Evolutionary conservation across 2,329 filamentous ascomycete species (phyloP).

Genomic region (Cytospora piceae): DNA sequence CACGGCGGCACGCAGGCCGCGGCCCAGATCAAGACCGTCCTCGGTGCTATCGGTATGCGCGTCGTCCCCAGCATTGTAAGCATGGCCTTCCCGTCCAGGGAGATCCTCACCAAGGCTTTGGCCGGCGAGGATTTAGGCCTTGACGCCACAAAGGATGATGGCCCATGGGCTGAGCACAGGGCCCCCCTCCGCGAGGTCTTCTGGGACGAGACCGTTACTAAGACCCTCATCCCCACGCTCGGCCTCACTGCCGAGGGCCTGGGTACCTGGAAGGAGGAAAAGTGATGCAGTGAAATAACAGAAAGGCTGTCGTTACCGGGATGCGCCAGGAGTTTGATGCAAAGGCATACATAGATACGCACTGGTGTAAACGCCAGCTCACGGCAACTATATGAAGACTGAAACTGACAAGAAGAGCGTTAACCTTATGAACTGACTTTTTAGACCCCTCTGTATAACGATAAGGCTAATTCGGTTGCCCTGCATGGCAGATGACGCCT

Average conservation of each 20-base stretch:
- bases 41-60: constrained; percentile 23
- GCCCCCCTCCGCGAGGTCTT: background rate
- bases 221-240: background rate
- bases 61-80: background rate
- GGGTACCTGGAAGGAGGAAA: background rate
- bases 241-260: background rate
- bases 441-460: too few relatives aligned
- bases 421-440: too few relatives aligned
- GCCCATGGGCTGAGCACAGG: background rate
- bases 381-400: too few relatives aligned
- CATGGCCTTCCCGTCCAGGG: background rate
- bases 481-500: too few relatives aligned
- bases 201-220: background rate
- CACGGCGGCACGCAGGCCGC: constrained; percentile 39
- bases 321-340: too few relatives aligned
- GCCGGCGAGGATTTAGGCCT: too few relatives aligned
- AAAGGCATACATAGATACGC: too few relatives aligned
- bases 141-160: background rate
- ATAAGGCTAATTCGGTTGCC: too few relatives aligned
- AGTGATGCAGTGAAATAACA: background rate
- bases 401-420: too few relatives aligned
- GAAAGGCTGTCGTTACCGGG: too few relatives aligned
- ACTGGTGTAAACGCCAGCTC: too few relatives aligned
- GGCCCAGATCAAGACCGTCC: constrained; percentile 33
- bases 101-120: constrained; percentile 40